These are phyloP conservation scores for Helenozyma rhizophorensis DNA, from an alignment of 805 yeast species.

Conservation along the genomic window DNA sequence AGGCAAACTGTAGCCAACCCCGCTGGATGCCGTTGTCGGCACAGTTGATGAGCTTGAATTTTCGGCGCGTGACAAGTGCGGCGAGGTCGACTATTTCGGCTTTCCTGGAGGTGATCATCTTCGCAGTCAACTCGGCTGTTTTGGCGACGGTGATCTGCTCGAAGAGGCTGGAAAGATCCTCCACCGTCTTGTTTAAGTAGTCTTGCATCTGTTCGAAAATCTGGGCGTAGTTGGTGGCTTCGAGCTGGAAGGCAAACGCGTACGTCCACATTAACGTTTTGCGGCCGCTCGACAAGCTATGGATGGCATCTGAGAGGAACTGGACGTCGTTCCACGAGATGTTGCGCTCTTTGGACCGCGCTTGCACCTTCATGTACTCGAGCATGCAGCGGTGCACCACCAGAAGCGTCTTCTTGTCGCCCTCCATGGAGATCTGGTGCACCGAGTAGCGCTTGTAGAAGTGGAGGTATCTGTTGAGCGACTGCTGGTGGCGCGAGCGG, in stretches of 20 bases:
- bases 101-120: constrained; percentile 33
- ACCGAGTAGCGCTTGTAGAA: constrained; percentile 69
- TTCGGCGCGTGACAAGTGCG: constrained; percentile 38
- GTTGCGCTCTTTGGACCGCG: constrained; percentile 18
- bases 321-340: constrained; percentile 85
- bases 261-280: constrained; percentile 87
- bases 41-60: constrained; percentile 38
- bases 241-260: constrained; percentile 69
- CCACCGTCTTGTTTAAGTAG: constrained; percentile 60
- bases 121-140: constrained; percentile 20
- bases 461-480: constrained; percentile 64
- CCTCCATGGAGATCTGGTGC: constrained; percentile 71
- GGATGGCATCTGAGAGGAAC: constrained; percentile 70
- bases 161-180: constrained; percentile 60
- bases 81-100: constrained; percentile 38
- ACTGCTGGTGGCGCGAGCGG: constrained; percentile 41
- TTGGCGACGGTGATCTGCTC: constrained; percentile 34
- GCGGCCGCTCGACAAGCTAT: constrained; percentile 61
- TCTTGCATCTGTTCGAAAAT: constrained; percentile 72
- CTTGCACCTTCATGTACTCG: constrained; percentile 57
- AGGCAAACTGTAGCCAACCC: constrained; percentile 21
- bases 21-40: constrained; percentile 40
- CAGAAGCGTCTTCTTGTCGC: constrained; percentile 62
- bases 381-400: constrained; percentile 61
- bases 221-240: constrained; percentile 47